Percentiles rank a stretch among this genome's conserved stretches.
phyloP scores from a whole-genome alignment of 1,284 basidiomycete species.

The Naganishia cerealis region DNA sequence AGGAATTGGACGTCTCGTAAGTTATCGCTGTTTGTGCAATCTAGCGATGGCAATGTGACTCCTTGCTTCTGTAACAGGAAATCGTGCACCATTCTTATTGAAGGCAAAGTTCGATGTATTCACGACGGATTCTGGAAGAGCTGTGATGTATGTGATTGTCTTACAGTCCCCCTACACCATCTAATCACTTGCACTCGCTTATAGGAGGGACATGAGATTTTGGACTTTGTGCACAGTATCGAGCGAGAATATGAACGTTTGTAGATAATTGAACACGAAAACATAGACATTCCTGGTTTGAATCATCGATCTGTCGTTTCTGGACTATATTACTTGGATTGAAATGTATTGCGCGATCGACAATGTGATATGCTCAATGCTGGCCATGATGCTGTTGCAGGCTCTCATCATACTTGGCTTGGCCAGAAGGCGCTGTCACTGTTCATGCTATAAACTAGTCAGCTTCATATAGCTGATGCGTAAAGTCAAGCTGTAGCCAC shows the following conservation, averaged over 20 bases:
- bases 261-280: slow-evolving; percentile 13
- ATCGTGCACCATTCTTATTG: slow-evolving; percentile 81
- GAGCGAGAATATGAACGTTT: slow-evolving; percentile 62
- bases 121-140: slow-evolving; percentile 75
- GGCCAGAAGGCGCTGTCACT: neutral
- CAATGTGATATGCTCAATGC: too few relatives aligned
- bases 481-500: neutral
- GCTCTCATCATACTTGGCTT: neutral
- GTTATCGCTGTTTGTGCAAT: slow-evolving; percentile 35
- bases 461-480: neutral
- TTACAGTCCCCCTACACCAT: neutral
- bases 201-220: slow-evolving; percentile 70
- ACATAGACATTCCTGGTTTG: neutral
- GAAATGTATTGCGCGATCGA: too few relatives aligned
- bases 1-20: slow-evolving; percentile 62
- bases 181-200: slow-evolving; percentile 28
- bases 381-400: neutral
- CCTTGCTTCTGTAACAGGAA: slow-evolving; percentile 58
- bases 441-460: neutral
- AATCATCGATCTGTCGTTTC: neutral
- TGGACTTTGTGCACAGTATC: slow-evolving; percentile 76
- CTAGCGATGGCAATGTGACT: neutral
- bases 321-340: too few relatives aligned
- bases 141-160: slow-evolving; percentile 68
- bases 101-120: slow-evolving; percentile 66